Percentiles rank a stretch among this genome's conserved stretches.
Evolutionary conservation across 2,329 filamentous ascomycete genomes (phyloP).

Genomic region (Plenodomus biglobosus): DNA sequence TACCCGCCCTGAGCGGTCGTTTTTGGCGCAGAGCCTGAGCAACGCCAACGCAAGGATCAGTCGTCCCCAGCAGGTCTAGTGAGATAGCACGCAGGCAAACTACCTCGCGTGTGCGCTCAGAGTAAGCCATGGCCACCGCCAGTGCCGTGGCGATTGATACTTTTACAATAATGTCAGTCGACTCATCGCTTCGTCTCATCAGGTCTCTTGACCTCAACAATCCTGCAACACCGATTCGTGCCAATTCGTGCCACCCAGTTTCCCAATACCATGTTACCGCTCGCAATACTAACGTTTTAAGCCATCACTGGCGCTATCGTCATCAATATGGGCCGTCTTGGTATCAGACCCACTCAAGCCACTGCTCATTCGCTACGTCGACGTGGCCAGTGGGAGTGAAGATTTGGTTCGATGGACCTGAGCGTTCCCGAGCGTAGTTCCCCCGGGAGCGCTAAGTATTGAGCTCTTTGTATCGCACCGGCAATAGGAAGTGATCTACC

Average conservation of each 20-base stretch:
- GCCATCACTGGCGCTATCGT: not conserved
- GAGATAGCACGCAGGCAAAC: not conserved
- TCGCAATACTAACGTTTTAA: slow-evolving; percentile 4
- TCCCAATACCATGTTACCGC: slow-evolving; percentile 15
- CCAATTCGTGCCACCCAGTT: slow-evolving; percentile 5
- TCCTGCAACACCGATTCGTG: slow-evolving; percentile 1
- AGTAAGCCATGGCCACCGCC: not conserved
- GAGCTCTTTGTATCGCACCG: slow-evolving; percentile 6
- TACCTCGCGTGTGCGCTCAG: not conserved
- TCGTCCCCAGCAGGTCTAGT: not conserved
- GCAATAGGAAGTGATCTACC: slow-evolving; percentile 17
- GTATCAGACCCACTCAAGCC: slow-evolving; percentile 11
- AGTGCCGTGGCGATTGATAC: not conserved
- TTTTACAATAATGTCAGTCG: not conserved
- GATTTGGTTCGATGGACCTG: not conserved
- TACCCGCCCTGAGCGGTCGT: not conserved
- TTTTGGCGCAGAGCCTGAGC: slow-evolving; percentile 10
- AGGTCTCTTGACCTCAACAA: not conserved
- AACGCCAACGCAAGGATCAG: not conserved
- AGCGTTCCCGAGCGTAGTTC: slow-evolving; percentile 2
- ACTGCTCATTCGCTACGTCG: not conserved
- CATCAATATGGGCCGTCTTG: slow-evolving; percentile 6
- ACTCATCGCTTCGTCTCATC: not conserved
- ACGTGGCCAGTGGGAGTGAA: not conserved
- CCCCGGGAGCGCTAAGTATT: slow-evolving; percentile 8